Base-by-base conservation (phyloP, 2,329 filamentous ascomycete genomes). In the Penicillium sp. region DNA sequence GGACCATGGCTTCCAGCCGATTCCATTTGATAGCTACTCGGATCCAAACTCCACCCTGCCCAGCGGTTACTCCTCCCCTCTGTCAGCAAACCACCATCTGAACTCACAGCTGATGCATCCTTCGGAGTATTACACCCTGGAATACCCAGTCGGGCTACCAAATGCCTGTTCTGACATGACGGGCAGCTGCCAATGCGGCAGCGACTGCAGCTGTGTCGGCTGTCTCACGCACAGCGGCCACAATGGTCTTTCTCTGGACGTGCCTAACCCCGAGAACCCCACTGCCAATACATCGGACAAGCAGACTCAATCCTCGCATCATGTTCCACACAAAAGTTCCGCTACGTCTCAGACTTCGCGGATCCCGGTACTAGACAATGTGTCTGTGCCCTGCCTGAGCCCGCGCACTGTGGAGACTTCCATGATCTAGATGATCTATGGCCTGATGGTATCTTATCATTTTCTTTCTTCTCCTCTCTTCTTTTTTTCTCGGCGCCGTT, bases 151-250 rank as follows among this genome's bases (percentile, higher is more conserved):
- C 20, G 71, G 69, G 22, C 58, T 75, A 40, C 69, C 72, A 5
- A 65, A 60, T 26, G 61, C 74, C 16, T 82, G 81, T 63, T 76
- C 74, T 34, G 76, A 82, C 57, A 67, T 73, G 4, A 79, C 75
- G 6, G 80, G 80, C 4, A 81, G 75, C 26, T 83, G 80, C 55
- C 78, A 78, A 59, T 83, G 81, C 55, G 79, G 79, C 16, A 77
- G 77, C 53, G 79, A 80, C 38, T 83, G 80, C 61, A 74, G 69
- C 53, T 83, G 81, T 60, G 71, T 79, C n/a, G 80, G 79, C 14
- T 83, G 81, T 61, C 68, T 81, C 13, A 81, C 79, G 3, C 80
- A 83, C 53, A 78, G 74, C 20, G 80, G 79, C 4, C 79, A 81
- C 55, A 76, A 78, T 24, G 78, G 78, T 14, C 60, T 80, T 22